Evolutionary conservation across 768 basidiomycete genomes (phyloP), one percentile per base, ranked within the genome.

Genomic region (Macrolepiota dolichaula): DNA sequence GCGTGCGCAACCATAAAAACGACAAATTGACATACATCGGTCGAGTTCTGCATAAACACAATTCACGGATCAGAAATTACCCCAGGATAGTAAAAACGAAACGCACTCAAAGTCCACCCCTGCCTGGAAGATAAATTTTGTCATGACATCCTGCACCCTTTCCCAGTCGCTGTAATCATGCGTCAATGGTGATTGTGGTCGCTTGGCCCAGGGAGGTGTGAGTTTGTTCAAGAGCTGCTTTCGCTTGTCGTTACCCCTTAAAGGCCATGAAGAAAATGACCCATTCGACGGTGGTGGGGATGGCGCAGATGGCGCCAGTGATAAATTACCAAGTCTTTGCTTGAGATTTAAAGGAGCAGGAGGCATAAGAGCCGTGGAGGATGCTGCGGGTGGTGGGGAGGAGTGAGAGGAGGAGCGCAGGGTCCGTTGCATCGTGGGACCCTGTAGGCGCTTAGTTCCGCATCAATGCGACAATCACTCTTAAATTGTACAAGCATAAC

Each of bases 91-190:
- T 52, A 47, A 46, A 49, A 25, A 46, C 37, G 58, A 55, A 35
- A 79, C 88, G 69, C 66, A 95, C 93, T 94, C 92, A 65, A 85
- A 94, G 74, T 95, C 93, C 60, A 93, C 89, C 1, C 93, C 93
- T 47, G 93, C 93, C 70, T 93, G 92, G 67, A 90, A 93, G 49
- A 94, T 92, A 75, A 94, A 78, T 70, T 78, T 85, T 40, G 75
- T 69, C 77, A 94, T 82, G 29, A 89, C 81, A 15, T 86, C 82
- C 63, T 90, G 86, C 12, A 91, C 72, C 62, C 84, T 77, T 40
- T 85, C 83, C 62, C 86, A 82, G 12, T 89, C 74, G 57, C 74
- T 76, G 47, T 84, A 80, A 66, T 54, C 70, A 69, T 62, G 69
- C 59, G 63, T 66, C 54, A 64, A 64, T 3, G 62, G 67, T 42